phyloP scores from a whole-genome alignment of 1,139 yeast genomes.

The Geotrichum europaeum region DNA sequence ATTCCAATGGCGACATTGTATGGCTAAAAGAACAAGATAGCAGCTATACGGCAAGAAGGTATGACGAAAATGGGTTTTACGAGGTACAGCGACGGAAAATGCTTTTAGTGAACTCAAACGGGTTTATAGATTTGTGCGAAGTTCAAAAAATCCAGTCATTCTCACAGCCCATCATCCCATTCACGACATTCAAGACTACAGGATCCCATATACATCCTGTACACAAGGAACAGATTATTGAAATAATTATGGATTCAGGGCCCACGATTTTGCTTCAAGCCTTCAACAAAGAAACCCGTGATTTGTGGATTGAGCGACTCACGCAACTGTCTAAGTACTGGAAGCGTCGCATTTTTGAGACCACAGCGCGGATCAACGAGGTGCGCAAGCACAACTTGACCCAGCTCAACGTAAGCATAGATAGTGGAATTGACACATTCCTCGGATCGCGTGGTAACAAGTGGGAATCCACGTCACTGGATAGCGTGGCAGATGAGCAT shows the following conservation, averaged over 20 bases:
- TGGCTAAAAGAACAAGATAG: conserved; percentile 48
- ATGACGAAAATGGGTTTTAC: conserved; percentile 52
- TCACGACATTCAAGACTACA: not conserved
- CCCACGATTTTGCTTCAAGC: conserved; percentile 53
- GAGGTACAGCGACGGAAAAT: conserved; percentile 60
- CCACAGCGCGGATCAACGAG: conserved; percentile 35
- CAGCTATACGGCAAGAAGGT: conserved; percentile 40
- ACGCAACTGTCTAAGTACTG: conserved; percentile 50
- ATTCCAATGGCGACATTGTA: conserved; percentile 42
- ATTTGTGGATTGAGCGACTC: conserved; percentile 60
- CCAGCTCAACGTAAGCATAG: conserved; percentile 48
- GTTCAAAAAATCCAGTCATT: conserved; percentile 27
- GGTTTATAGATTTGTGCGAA: conserved; percentile 54
- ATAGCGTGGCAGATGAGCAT: conserved; percentile 48
- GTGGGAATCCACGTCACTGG: conserved; percentile 44
- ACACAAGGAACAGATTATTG: conserved; percentile 42
- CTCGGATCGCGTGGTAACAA: conserved; percentile 31
- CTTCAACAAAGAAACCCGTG: conserved; percentile 44
- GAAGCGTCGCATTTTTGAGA: conserved; percentile 45
- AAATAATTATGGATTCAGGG: conserved; percentile 47
- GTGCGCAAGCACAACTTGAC: conserved; percentile 45
- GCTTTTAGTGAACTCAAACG: conserved; percentile 52
- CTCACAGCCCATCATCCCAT: conserved; percentile 7
- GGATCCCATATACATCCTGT: conserved; percentile 4
- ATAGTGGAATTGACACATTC: conserved; percentile 19